Evolutionary conservation across 768 basidiomycete genomes (phyloP).

Genomic region (Panus rudis): DNA sequence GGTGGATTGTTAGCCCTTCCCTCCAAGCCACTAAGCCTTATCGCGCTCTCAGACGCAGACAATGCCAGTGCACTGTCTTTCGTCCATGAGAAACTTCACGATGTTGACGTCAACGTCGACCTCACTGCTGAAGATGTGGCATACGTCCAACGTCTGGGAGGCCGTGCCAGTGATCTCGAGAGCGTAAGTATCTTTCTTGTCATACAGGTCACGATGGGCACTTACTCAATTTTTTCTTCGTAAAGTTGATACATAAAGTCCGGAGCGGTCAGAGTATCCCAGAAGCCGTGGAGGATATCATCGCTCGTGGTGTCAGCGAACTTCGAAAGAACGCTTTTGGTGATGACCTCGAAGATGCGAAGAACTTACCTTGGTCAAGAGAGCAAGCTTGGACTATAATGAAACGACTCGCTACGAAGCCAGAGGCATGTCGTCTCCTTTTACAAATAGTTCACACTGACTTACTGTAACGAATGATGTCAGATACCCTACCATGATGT

Average conservation of each 20-base stretch:
- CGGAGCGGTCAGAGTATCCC: conserved; percentile 62
- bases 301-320: conserved; percentile 71
- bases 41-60: conserved; percentile 84
- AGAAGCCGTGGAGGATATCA: conserved; percentile 88
- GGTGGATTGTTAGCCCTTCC: conserved; percentile 53
- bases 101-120: conserved; percentile 43
- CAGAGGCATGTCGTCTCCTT: conserved; percentile 40
- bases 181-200: conserved; percentile 47
- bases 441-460: too few species aligned
- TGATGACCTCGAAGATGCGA: conserved; percentile 85
- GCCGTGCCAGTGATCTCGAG: conserved; percentile 85
- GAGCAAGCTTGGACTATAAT: conserved; percentile 87
- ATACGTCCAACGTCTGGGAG: conserved; percentile 74
- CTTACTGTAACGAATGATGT: background rate
- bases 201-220: too few species aligned
- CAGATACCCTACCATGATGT: conserved; percentile 80
- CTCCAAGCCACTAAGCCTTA: conserved; percentile 71
- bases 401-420: conserved; percentile 58
- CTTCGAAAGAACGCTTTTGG: conserved; percentile 90
- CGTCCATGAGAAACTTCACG: conserved; percentile 69
- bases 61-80: conserved; percentile 70
- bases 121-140: conserved; percentile 50
- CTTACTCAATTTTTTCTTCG: background rate
- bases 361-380: conserved; percentile 72
- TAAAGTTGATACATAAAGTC: conserved; percentile 80